Percentiles rank a stretch among this genome's conserved stretches.
Conservation (phyloP, 2,329 filamentous ascomycete genomes). For the Fusarium dlaminii region DNA sequence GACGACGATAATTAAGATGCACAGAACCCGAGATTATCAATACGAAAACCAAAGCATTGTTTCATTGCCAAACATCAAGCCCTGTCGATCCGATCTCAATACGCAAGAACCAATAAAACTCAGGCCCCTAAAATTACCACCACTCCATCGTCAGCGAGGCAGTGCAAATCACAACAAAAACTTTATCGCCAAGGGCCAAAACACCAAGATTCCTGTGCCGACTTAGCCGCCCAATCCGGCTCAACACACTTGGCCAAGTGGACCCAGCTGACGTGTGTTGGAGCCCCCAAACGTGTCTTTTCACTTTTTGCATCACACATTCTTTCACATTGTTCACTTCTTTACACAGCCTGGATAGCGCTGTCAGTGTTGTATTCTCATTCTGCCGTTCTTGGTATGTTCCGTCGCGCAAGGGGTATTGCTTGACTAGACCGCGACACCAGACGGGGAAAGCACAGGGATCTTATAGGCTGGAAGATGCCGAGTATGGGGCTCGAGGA, state of each 20-base stretch:
- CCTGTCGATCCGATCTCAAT: background rate
- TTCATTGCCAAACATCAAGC: background rate
- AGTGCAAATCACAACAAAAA: background rate
- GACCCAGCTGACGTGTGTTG: conserved; percentile 39
- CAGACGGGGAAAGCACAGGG: background rate
- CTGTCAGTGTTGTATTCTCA: background rate
- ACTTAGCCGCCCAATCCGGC: conserved; percentile 16
- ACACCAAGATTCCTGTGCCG: conserved; percentile 20
- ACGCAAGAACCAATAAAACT: background rate
- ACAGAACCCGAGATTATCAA: background rate
- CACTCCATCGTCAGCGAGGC: background rate
- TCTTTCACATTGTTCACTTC: background rate
- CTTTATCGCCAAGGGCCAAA: conserved; percentile 26
- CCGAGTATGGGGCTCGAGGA: conserved; percentile 6
- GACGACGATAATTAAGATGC: background rate
- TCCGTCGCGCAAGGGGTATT: conserved; percentile 6
- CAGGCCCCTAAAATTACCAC: background rate
- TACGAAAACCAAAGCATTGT: background rate
- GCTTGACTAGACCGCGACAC: conserved; percentile 5
- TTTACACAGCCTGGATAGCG: background rate
- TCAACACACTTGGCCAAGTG: conserved; percentile 37
- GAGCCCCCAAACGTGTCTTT: background rate
- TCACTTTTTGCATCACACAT: background rate
- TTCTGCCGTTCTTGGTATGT: background rate
- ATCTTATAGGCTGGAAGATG: conserved; percentile 14